These are phyloP conservation scores for Corylus heterophylla DNA, from an alignment of 306 rosid species.

Conservation along the genomic window DNA sequence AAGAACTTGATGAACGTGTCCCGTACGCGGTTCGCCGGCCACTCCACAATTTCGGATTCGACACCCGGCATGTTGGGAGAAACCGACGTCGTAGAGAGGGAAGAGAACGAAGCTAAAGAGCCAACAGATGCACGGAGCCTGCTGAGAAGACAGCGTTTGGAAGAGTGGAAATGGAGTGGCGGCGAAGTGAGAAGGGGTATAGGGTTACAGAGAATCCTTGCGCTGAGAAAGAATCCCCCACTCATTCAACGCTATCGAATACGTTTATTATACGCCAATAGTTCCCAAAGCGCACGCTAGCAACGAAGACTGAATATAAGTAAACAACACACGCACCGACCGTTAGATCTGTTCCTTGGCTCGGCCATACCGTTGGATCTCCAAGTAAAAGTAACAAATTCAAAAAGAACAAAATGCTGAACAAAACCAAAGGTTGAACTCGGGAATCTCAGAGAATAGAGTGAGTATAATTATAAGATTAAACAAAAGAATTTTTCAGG, in stretches of 20 bases:
- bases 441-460: too few relatives aligned
- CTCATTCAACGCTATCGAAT: background rate
- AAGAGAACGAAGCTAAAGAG: background rate
- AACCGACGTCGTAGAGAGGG: background rate
- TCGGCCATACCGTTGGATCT: too few relatives aligned
- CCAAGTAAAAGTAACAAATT: too few relatives aligned
- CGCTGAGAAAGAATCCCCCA: background rate
- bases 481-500: too few relatives aligned
- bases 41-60: slow-evolving; percentile 26
- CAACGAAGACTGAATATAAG: too few relatives aligned
- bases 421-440: too few relatives aligned
- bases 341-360: too few relatives aligned
- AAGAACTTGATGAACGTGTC: slow-evolving; percentile 54
- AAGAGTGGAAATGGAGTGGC: background rate
- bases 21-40: slow-evolving; percentile 52
- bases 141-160: background rate
- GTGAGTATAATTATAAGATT: too few relatives aligned
- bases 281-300: too few relatives aligned
- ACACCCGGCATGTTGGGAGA: background rate
- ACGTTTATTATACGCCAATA: too few relatives aligned
- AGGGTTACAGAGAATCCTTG: background rate
- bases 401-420: too few relatives aligned
- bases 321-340: too few relatives aligned
- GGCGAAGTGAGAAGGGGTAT: background rate
- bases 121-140: background rate